Conservation (phyloP, 2,329 filamentous ascomycete species). For the Tolypocladium sp. region DNA sequence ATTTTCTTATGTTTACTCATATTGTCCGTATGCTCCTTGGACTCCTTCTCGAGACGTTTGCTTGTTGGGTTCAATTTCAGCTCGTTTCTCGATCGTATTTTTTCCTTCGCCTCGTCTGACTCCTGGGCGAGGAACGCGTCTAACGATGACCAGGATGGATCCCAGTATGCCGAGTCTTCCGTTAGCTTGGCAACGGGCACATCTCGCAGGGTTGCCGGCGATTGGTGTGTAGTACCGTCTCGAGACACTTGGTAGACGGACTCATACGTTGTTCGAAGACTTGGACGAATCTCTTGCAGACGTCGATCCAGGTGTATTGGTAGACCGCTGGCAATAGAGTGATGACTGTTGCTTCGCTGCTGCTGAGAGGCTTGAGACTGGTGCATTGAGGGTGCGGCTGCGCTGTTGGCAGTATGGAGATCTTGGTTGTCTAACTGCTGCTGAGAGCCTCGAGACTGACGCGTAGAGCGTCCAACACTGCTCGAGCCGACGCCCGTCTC, state of each 20-base stretch:
- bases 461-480: not conserved
- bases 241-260: conserved; percentile 10
- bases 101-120: conserved; percentile 7
- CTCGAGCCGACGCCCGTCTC: not conserved
- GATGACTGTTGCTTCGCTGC: not conserved
- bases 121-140: conserved; percentile 17
- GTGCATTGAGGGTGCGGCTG: not conserved
- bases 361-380: not conserved
- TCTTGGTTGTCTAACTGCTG: not conserved
- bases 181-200: conserved; percentile 17
- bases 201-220: conserved; percentile 14
- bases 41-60: conserved; percentile 1
- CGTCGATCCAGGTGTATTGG: not conserved
- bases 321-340: not conserved
- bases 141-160: conserved; percentile 18
- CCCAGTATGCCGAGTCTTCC: conserved; percentile 21
- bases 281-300: not conserved
- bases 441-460: not conserved
- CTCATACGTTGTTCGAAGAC: conserved; percentile 1
- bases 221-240: conserved; percentile 13
- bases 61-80: conserved; percentile 4
- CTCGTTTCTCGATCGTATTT: not conserved
- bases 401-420: too few species aligned
- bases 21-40: conserved; percentile 19
- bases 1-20: conserved; percentile 24